These are phyloP conservation scores for Saccharomyces mikatae DNA, from an alignment of 805 yeast genomes.

Conservation along the genomic window DNA sequence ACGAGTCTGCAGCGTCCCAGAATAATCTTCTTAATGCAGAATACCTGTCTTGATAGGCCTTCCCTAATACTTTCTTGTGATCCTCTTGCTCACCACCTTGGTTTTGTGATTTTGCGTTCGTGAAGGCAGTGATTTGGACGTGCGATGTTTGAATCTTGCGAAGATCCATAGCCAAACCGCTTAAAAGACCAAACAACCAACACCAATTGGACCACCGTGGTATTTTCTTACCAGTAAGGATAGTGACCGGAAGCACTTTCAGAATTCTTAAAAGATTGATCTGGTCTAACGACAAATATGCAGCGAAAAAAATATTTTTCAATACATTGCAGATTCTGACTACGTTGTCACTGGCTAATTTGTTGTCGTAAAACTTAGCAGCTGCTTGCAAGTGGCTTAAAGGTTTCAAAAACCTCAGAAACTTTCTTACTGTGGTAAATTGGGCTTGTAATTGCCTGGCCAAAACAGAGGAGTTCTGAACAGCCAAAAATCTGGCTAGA, in stretches of 20 bases:
- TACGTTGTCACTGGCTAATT: slow-evolving; percentile 45
- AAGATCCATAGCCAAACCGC: slow-evolving; percentile 52
- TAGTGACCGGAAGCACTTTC: slow-evolving; percentile 44
- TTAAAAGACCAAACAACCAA: slow-evolving; percentile 68
- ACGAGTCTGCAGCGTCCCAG: slow-evolving; percentile 69
- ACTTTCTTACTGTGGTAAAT: slow-evolving; percentile 53
- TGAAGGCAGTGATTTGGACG: slow-evolving; percentile 8
- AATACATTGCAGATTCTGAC: slow-evolving; percentile 23
- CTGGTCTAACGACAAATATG: slow-evolving; percentile 57
- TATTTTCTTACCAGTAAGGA: slow-evolving; percentile 39
- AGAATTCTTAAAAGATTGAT: slow-evolving; percentile 45
- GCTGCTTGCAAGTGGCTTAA: slow-evolving; percentile 65
- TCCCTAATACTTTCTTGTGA: slow-evolving; percentile 11
- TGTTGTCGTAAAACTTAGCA: slow-evolving; percentile 57
- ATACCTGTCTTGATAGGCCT: slow-evolving; percentile 38
- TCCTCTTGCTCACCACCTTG: background rate
- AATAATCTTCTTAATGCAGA: slow-evolving; percentile 53
- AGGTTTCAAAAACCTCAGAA: slow-evolving; percentile 78
- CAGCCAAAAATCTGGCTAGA: slow-evolving; percentile 64
- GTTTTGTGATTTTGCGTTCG: slow-evolving; percentile 1
- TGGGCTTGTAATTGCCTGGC: slow-evolving; percentile 52
- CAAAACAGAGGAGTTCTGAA: slow-evolving; percentile 44
- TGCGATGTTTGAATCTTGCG: slow-evolving; percentile 41
- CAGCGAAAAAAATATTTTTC: slow-evolving; percentile 54
- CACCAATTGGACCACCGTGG: slow-evolving; percentile 56